A percentile compares a stretch with the other conserved stretches of the same genome.
Conservation (phyloP, 306 rosid genomes). For the Calophaca sinica region DNA sequence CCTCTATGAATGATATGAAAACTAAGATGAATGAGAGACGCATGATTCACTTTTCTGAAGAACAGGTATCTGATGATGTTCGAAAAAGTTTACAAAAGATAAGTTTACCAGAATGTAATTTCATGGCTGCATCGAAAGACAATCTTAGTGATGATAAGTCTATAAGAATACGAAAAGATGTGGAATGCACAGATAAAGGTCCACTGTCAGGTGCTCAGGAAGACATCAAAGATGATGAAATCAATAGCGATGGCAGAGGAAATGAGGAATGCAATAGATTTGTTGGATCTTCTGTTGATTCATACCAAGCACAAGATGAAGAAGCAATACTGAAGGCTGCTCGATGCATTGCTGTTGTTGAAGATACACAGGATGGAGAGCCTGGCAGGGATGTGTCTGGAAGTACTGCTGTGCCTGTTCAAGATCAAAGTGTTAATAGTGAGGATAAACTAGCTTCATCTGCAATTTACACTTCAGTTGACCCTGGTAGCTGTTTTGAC, state of each 20-base stretch:
- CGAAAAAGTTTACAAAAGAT: slow-evolving; percentile 30
- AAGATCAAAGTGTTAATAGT: slow-evolving; percentile 36
- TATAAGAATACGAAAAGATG: slow-evolving; percentile 28
- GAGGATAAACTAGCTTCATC: slow-evolving; percentile 44
- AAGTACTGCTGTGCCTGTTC: slow-evolving; percentile 47
- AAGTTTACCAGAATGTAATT: background rate
- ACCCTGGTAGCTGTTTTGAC: slow-evolving; percentile 59
- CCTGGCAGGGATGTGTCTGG: slow-evolving; percentile 45
- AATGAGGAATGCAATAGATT: slow-evolving; percentile 32
- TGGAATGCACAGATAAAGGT: slow-evolving; percentile 26
- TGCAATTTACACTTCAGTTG: slow-evolving; percentile 54
- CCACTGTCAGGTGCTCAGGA: slow-evolving; percentile 33
- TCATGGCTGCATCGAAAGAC: slow-evolving; percentile 1
- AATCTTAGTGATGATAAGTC: slow-evolving; percentile 41
- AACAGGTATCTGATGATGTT: slow-evolving; percentile 40
- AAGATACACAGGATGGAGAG: slow-evolving; percentile 43
- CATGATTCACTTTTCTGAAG: slow-evolving; percentile 32
- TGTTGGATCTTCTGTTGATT: slow-evolving; percentile 33
- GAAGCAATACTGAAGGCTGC: slow-evolving; percentile 38
- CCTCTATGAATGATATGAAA: slow-evolving; percentile 41
- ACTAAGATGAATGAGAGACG: slow-evolving; percentile 35
- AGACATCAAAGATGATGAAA: slow-evolving; percentile 33
- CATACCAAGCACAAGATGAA: slow-evolving; percentile 40
- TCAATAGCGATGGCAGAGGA: slow-evolving; percentile 24
- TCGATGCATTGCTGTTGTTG: slow-evolving; percentile 40